Conservation (phyloP, 2,329 filamentous ascomycete species). For the Furcasterigmium furcatum region DNA sequence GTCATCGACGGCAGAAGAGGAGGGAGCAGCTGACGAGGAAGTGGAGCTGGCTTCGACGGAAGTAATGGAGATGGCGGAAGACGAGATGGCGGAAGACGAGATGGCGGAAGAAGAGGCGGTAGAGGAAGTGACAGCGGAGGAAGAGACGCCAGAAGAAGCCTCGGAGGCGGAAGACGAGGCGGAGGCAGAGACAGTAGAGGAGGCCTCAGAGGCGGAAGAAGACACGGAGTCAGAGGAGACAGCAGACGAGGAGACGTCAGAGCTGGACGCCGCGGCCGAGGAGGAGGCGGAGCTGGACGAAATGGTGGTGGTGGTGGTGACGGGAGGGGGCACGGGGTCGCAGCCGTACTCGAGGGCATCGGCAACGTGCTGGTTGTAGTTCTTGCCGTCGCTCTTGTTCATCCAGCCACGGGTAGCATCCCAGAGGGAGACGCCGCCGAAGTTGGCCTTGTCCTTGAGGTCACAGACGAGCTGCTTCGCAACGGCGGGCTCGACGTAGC, state of each 20-base stretch:
- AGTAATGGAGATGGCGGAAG: not conserved
- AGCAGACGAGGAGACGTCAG: not conserved
- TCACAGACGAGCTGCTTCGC: constrained; percentile 35
- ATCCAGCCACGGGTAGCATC: constrained; percentile 31
- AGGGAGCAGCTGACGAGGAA: constrained; percentile 3
- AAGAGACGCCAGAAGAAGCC: not conserved
- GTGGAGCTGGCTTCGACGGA: not conserved
- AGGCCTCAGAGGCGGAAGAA: not conserved
- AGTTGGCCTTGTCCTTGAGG: constrained; percentile 30
- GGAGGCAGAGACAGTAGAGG: not conserved
- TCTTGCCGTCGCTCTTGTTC: constrained; percentile 27
- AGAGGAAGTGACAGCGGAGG: not conserved
- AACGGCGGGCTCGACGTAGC: constrained; percentile 28
- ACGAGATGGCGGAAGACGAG: constrained; percentile 2
- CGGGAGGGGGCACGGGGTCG: constrained; percentile 19
- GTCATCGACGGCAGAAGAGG: constrained; percentile 2
- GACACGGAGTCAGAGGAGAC: not conserved
- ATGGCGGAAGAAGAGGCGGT: not conserved
- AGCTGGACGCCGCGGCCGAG: not conserved
- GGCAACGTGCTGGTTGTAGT: constrained; percentile 30
- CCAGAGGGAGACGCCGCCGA: constrained; percentile 44
- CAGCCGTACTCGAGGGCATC: constrained; percentile 34
- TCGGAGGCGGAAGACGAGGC: constrained; percentile 2
- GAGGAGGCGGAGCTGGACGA: not conserved
- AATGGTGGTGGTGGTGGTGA: constrained; percentile 14